Percentiles rank a stretch among this genome's conserved stretches.
These are phyloP conservation scores for Rhytidiadelphus loreus DNA, from an alignment of 225 moss, liverwort and hornwort genomes.

Conservation along the genomic window DNA sequence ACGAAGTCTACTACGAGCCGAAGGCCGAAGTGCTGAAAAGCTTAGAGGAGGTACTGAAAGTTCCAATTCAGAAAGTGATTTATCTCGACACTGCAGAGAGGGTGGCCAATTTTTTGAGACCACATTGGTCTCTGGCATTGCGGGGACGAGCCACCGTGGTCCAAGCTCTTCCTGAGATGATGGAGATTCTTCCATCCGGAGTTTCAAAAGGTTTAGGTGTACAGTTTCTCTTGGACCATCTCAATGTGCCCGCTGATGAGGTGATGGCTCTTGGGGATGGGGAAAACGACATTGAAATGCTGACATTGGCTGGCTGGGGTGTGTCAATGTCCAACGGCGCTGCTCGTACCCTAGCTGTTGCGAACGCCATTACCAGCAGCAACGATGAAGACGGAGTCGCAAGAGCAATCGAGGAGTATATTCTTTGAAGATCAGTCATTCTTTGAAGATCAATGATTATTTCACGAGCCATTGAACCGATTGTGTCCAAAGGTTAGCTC, in stretches of 20 bases:
- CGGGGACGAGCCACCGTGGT: constrained; percentile 61
- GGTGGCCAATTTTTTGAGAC: constrained; percentile 51
- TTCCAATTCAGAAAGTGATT: constrained; percentile 60
- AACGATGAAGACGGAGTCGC: constrained; percentile 91
- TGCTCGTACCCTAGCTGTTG: constrained; percentile 43
- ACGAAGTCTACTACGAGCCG: constrained; percentile 65
- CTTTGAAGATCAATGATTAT: constrained; percentile 15
- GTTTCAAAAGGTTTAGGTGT: constrained; percentile 82
- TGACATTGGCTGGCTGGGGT: constrained; percentile 81
- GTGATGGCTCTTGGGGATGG: constrained; percentile 98
- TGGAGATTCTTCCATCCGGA: constrained; percentile 77
- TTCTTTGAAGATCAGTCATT: constrained; percentile 30
- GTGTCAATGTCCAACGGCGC: constrained; percentile 85
- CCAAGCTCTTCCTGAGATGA: constrained; percentile 89
- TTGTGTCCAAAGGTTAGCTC: neutral
- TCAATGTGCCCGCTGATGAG: constrained; percentile 49
- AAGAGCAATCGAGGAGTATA: constrained; percentile 61
- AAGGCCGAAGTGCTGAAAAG: constrained; percentile 55
- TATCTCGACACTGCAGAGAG: constrained; percentile 54
- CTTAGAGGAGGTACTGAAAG: constrained; percentile 21
- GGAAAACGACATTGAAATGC: constrained; percentile 95
- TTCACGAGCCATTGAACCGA: neutral
- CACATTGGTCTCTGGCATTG: constrained; percentile 55
- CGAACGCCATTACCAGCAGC: constrained; percentile 64
- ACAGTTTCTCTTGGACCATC: constrained; percentile 60